phyloP scores from a whole-genome alignment of 73 alveolate species.

The Paramecium sonneborni region DNA sequence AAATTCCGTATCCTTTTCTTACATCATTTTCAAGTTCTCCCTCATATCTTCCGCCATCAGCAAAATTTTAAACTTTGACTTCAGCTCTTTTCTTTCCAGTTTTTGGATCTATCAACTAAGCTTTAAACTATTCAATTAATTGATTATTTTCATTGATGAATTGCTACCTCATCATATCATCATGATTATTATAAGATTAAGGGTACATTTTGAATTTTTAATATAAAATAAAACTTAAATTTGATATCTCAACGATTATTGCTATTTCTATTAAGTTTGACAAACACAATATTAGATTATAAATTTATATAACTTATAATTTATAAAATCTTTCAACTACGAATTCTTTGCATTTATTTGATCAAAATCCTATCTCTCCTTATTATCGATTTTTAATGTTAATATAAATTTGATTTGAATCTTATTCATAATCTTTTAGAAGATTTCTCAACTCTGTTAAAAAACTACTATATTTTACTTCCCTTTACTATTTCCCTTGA shows the following conservation, averaged over 20 bases:
- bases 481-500: neutral
- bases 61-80: neutral
- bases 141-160: neutral
- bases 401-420: neutral
- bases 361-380: neutral
- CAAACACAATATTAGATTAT: too few relatives aligned
- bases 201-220: neutral
- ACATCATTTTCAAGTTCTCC: constrained; percentile 48
- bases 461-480: neutral
- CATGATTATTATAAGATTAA: neutral
- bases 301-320: too few relatives aligned
- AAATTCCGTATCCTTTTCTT: constrained; percentile 51
- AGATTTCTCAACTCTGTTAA: neutral
- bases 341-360: too few relatives aligned
- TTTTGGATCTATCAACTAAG: neutral
- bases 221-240: too few relatives aligned
- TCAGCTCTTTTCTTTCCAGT: constrained; percentile 45
- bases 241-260: too few relatives aligned
- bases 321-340: too few relatives aligned
- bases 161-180: neutral
- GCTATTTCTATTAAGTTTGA: too few relatives aligned
- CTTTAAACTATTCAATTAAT: neutral
- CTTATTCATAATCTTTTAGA: neutral
- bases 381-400: neutral
- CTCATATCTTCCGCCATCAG: constrained; percentile 52